Conservation (phyloP, 352 stramenopile genomes). For the Globisporangium nodosum region DNA sequence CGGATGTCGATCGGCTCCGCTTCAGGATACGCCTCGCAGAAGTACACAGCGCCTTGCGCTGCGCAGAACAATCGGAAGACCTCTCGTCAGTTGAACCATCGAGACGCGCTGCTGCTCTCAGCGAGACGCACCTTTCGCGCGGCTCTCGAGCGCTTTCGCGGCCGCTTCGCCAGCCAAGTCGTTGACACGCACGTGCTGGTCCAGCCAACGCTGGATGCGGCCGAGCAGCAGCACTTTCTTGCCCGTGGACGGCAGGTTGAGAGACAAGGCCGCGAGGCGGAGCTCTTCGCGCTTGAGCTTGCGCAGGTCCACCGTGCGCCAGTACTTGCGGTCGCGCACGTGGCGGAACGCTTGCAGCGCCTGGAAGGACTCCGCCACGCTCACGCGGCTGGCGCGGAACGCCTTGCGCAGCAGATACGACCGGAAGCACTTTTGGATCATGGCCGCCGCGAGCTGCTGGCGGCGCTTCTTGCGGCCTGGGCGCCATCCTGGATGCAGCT, state of each 20-base stretch:
- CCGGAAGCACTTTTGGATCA: slow-evolving; percentile 71
- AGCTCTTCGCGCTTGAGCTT: slow-evolving; percentile 57
- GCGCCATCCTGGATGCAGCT: slow-evolving; percentile 60
- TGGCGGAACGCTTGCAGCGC: slow-evolving; percentile 47
- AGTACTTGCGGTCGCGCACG: slow-evolving; percentile 44
- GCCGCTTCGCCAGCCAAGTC: slow-evolving; percentile 57
- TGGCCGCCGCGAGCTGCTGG: slow-evolving; percentile 41
- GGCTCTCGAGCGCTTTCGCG: slow-evolving; percentile 44
- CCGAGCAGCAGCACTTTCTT: slow-evolving; percentile 76
- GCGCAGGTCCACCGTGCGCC: slow-evolving; percentile 52
- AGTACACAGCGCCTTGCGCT: slow-evolving; percentile 68
- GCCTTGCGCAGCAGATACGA: slow-evolving; percentile 50
- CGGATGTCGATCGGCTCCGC: slow-evolving; percentile 46
- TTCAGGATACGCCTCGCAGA: slow-evolving; percentile 39
- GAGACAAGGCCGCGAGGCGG: slow-evolving; percentile 46
- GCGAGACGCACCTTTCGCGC: slow-evolving; percentile 31
- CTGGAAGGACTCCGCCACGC: slow-evolving; percentile 41
- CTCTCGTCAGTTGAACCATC: not conserved
- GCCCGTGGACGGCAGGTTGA: slow-evolving; percentile 66
- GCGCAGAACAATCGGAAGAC: not conserved
- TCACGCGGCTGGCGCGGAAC: slow-evolving; percentile 39
- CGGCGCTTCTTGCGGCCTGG: slow-evolving; percentile 28
- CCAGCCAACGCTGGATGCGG: slow-evolving; percentile 69
- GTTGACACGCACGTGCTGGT: slow-evolving; percentile 52
- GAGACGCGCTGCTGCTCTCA: not conserved